These are phyloP conservation scores for Halophytophthora polymorphica DNA, from an alignment of 352 stramenopile genomes.

Conservation along the genomic window DNA sequence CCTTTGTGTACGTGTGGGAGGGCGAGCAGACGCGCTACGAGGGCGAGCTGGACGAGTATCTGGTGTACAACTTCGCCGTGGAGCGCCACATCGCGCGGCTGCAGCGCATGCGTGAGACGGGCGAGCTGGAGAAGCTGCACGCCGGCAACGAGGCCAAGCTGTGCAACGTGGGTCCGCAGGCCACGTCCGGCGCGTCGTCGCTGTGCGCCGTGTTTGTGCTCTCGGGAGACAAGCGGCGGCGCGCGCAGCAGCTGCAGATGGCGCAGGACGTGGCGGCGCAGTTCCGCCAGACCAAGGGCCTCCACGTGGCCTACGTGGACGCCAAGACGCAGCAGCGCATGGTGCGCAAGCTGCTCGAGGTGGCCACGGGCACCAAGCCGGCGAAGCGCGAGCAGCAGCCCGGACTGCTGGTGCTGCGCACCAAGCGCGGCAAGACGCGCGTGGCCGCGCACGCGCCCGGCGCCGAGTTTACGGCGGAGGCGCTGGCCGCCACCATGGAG, in stretches of 20 bases:
- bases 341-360: slow-evolving; percentile 49
- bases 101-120: slow-evolving; percentile 57
- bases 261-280: slow-evolving; percentile 55
- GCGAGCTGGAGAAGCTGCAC: slow-evolving; percentile 73
- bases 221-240: slow-evolving; percentile 39
- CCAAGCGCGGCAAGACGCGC: slow-evolving; percentile 63
- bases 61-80: slow-evolving; percentile 83
- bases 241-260: slow-evolving; percentile 45
- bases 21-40: slow-evolving; percentile 46
- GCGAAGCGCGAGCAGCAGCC: slow-evolving; percentile 29
- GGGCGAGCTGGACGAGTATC: slow-evolving; percentile 73
- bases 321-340: slow-evolving; percentile 57
- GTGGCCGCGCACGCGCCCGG: slow-evolving; percentile 33
- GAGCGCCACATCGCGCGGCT: slow-evolving; percentile 75
- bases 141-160: slow-evolving; percentile 68
- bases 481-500: slow-evolving; percentile 68
- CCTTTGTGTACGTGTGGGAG: slow-evolving; percentile 74
- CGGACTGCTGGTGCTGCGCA: slow-evolving; percentile 59
- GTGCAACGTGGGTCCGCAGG: slow-evolving; percentile 71
- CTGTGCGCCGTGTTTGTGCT: slow-evolving; percentile 75
- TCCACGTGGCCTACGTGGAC: slow-evolving; percentile 73
- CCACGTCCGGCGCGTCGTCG: slow-evolving; percentile 43
- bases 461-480: slow-evolving; percentile 40
- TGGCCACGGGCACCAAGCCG: slow-evolving; percentile 10
- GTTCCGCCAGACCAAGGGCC: slow-evolving; percentile 60